Evolutionary conservation across 2,329 filamentous ascomycete genomes (phyloP).

Genomic region (Zarea fungicola): DNA sequence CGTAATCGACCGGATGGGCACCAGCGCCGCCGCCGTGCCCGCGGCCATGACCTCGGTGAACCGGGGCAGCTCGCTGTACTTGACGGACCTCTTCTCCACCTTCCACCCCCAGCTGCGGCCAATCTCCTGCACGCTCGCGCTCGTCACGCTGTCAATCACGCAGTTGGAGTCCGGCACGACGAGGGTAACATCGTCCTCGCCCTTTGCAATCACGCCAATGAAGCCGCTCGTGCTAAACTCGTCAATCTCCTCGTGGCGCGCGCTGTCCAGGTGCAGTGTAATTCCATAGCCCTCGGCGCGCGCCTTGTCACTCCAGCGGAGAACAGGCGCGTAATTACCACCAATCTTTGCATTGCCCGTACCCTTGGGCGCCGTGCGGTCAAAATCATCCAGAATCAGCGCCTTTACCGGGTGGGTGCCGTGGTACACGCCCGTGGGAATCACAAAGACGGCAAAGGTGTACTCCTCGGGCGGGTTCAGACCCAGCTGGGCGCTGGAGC

Average conservation of each 20-base stretch:
- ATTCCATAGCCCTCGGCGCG: constrained; percentile 80
- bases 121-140: constrained; percentile 71
- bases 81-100: constrained; percentile 70
- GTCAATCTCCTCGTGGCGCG: constrained; percentile 77
- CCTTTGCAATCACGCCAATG: constrained; percentile 63
- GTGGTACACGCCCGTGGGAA: constrained; percentile 93
- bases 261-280: constrained; percentile 86
- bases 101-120: constrained; percentile 75
- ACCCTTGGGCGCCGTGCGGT: constrained; percentile 85
- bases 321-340: constrained; percentile 90
- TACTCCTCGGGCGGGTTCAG: constrained; percentile 87
- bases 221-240: constrained; percentile 96
- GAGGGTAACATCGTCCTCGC: constrained; percentile 58
- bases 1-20: constrained; percentile 88
- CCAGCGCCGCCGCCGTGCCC: constrained; percentile 84
- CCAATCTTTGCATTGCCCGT: constrained; percentile 91
- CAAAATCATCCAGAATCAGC: constrained; percentile 86
- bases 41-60: constrained; percentile 79
- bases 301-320: constrained; percentile 81
- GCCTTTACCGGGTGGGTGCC: constrained; percentile 82
- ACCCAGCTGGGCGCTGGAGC: constrained; percentile 79
- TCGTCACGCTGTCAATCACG: constrained; percentile 83
- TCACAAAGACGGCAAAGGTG: constrained; percentile 81
- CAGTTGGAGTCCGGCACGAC: constrained; percentile 83
- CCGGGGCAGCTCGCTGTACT: constrained; percentile 50